Percentiles rank a stretch among this genome's conserved stretches.
These are phyloP conservation scores for Zygnema circumcarinatum DNA, from an alignment of 139 green algal genomes.

Conservation along the genomic window DNA sequence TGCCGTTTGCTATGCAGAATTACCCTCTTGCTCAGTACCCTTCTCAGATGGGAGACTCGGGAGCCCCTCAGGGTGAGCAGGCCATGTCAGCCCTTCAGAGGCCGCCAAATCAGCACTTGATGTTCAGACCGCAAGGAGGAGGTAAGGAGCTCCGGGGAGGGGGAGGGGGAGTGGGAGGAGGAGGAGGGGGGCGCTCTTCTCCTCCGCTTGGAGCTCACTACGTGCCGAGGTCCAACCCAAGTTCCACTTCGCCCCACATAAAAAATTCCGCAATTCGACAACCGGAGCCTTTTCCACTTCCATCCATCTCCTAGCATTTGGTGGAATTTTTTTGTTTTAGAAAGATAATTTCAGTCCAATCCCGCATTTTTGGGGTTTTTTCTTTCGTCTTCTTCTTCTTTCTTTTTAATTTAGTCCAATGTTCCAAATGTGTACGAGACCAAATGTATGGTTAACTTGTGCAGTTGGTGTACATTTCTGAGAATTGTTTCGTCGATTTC, in stretches of 20 bases:
- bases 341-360: too few species aligned
- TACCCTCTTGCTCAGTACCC: neutral
- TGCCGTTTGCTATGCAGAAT: neutral
- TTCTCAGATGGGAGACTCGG: neutral
- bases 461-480: too few species aligned
- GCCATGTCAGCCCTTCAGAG: neutral
- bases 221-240: neutral
- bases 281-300: slow-evolving; percentile 12
- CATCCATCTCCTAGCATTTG: slow-evolving; percentile 8
- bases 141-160: neutral
- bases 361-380: neutral
- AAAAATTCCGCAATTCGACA: neutral
- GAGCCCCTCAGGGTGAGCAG: neutral
- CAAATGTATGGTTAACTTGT: too few species aligned
- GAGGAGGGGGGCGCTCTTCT: neutral
- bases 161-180: neutral
- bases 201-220: slow-evolving; percentile 5
- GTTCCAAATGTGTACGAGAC: too few species aligned
- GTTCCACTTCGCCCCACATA: neutral
- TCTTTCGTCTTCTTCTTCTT: neutral
- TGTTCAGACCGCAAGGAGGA: neutral
- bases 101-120: neutral
- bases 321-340: too few species aligned
- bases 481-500: too few species aligned
- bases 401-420: too few species aligned